These are phyloP conservation scores for Phytopythium litorale DNA, from an alignment of 352 stramenopile genomes.

Conservation along the genomic window DNA sequence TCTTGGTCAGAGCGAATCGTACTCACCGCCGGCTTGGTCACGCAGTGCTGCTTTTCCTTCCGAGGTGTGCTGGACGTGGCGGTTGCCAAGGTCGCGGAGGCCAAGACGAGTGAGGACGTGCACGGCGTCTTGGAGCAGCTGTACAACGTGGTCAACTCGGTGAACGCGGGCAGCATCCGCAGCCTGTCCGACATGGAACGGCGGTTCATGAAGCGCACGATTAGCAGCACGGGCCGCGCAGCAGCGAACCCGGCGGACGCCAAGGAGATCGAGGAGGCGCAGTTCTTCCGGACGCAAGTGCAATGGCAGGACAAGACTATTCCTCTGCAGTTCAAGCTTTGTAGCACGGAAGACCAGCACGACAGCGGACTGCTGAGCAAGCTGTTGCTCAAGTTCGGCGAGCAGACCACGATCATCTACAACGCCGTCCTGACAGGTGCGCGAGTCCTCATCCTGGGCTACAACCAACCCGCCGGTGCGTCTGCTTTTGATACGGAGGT, in stretches of 20 bases:
- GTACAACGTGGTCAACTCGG: conserved; percentile 65
- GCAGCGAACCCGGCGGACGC: conserved; percentile 33
- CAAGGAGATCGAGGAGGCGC: conserved; percentile 41
- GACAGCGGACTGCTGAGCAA: conserved; percentile 68
- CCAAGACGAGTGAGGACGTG: conserved; percentile 36
- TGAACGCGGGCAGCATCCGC: conserved; percentile 56
- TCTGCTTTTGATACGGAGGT: not conserved
- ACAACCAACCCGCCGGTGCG: conserved; percentile 71
- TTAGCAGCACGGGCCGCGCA: conserved; percentile 41
- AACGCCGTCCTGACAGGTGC: conserved; percentile 82
- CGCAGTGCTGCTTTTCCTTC: conserved; percentile 64
- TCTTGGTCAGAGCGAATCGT: not conserved
- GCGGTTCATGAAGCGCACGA: conserved; percentile 69
- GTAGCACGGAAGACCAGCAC: conserved; percentile 82
- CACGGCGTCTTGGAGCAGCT: conserved; percentile 53
- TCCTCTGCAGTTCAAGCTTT: conserved; percentile 74
- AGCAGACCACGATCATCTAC: conserved; percentile 83
- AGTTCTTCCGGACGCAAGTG: conserved; percentile 56
- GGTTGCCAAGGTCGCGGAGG: conserved; percentile 57
- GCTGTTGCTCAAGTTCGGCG: conserved; percentile 75
- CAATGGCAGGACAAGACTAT: conserved; percentile 62
- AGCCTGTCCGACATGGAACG: conserved; percentile 73
- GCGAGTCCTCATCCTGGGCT: conserved; percentile 76
- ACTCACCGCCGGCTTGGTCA: conserved; percentile 11
- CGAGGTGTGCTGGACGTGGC: conserved; percentile 73